Conservation (phyloP, 2,329 filamentous ascomycete genomes). For the Rasamsonia emersonii region DNA sequence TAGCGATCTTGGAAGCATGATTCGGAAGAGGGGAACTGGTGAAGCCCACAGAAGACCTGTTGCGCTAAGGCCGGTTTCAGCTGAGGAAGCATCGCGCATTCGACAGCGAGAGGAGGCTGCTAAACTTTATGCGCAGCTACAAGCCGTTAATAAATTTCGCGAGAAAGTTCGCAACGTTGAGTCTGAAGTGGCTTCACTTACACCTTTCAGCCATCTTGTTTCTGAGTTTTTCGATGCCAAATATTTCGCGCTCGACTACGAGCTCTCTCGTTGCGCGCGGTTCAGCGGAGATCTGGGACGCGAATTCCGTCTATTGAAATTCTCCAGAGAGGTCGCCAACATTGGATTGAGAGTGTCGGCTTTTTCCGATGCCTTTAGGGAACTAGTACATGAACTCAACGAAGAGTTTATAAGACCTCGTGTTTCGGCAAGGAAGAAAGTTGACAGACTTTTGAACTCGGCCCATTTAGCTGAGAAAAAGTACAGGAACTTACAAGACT, state of each 20-base stretch:
- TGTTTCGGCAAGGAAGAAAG: slow-evolving; percentile 11
- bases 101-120: not conserved
- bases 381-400: slow-evolving; percentile 4
- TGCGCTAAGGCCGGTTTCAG: not conserved
- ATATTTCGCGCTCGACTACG: slow-evolving; percentile 1
- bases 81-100: not conserved
- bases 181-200: slow-evolving; percentile 1
- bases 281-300: not conserved
- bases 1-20: slow-evolving; percentile 1
- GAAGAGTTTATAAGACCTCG: slow-evolving; percentile 12
- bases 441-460: slow-evolving; percentile 12
- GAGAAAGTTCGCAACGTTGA: slow-evolving; percentile 1
- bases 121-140: not conserved
- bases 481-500: slow-evolving; percentile 8
- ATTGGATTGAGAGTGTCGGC: slow-evolving; percentile 1
- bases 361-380: slow-evolving; percentile 2
- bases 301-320: slow-evolving; percentile 2
- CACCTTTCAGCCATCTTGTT: not conserved
- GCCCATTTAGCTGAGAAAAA: not conserved
- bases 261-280: not conserved
- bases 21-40: slow-evolving; percentile 2
- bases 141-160: not conserved
- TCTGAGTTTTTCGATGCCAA: slow-evolving; percentile 1
- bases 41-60: not conserved
- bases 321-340: not conserved